phyloP scores from a whole-genome alignment of 2,329 filamentous ascomycete genomes.

The Scytalidium sp. region DNA sequence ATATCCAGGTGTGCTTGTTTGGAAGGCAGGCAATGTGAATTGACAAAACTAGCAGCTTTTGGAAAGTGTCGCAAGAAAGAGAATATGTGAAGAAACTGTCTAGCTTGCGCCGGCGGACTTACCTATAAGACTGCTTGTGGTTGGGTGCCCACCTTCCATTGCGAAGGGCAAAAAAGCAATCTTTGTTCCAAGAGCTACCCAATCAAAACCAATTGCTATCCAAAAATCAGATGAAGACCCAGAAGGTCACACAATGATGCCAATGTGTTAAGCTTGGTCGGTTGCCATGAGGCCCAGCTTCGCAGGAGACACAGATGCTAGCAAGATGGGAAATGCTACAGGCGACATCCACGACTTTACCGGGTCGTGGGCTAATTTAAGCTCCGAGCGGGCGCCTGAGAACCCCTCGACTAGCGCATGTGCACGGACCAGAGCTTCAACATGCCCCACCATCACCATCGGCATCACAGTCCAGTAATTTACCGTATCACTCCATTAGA shows the following conservation, averaged over 20 bases:
- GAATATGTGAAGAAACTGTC: slow-evolving; percentile 1
- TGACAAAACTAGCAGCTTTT: not conserved
- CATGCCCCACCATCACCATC: not conserved
- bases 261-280: not conserved
- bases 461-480: too few relatives aligned
- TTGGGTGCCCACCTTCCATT: slow-evolving; percentile 25
- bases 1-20: not conserved
- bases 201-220: not conserved
- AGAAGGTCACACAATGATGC: not conserved
- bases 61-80: not conserved
- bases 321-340: too few relatives aligned
- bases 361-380: too few relatives aligned
- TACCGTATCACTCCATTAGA: too few relatives aligned
- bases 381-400: too few relatives aligned
- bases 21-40: not conserved
- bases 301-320: too few relatives aligned
- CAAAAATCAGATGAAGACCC: not conserved
- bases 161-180: not conserved
- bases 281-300: not conserved
- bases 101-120: slow-evolving; percentile 7
- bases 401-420: not conserved
- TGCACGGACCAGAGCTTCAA: not conserved
- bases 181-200: not conserved
- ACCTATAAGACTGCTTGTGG: slow-evolving; percentile 24
- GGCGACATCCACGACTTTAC: too few relatives aligned